Evolutionary conservation across 257 asterid genomes (phyloP).

Genomic region (Rauvolfia tetraphylla): DNA sequence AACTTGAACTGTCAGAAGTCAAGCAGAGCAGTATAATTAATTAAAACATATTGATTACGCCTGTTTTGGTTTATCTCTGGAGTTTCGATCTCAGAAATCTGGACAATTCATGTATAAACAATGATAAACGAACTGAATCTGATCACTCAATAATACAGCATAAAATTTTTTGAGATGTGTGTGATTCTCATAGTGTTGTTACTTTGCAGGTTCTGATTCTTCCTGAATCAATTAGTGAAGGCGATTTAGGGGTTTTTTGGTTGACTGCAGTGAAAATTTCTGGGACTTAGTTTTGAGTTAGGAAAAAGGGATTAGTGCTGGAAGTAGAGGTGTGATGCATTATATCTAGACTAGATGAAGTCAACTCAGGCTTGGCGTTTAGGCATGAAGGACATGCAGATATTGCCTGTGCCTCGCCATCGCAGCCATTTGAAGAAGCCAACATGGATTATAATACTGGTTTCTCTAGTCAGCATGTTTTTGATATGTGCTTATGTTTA

Average conservation of each 20-base stretch:
- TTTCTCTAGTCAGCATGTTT: constrained; percentile 83
- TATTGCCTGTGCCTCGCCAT: constrained; percentile 76
- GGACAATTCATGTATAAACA: not conserved
- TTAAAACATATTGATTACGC: not conserved
- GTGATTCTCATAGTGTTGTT: not conserved
- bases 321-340: constrained; percentile 38
- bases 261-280: not conserved
- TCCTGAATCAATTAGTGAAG: constrained; percentile 14
- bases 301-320: not conserved
- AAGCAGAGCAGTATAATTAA: not conserved
- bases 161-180: not conserved
- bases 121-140: not conserved
- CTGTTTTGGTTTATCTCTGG: not conserved
- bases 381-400: constrained; percentile 80
- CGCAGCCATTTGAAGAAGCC: constrained; percentile 85
- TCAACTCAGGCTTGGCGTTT: constrained; percentile 80
- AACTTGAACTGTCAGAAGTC: not conserved
- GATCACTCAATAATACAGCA: not conserved
- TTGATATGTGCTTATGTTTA: constrained; percentile 80
- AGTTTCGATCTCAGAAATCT: not conserved
- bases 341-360: constrained; percentile 70
- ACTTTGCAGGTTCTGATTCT: constrained; percentile 23
- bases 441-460: constrained; percentile 85
- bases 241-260: constrained; percentile 4
- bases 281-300: constrained; percentile 8